phyloP scores from a whole-genome alignment of 2,329 filamentous ascomycete genomes.

The Talaromyces sp. region DNA sequence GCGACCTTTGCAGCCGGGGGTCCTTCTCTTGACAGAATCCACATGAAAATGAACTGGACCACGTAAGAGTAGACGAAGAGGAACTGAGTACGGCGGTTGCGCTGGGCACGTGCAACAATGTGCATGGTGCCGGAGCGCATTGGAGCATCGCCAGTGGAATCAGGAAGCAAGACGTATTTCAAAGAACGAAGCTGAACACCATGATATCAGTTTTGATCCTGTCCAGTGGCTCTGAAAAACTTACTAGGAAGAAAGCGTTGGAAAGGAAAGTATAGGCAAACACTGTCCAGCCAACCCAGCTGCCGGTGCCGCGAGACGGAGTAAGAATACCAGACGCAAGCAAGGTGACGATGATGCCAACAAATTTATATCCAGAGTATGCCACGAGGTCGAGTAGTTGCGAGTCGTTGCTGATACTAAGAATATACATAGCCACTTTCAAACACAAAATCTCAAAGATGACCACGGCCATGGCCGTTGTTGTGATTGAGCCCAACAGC shows the following conservation, averaged over 20 bases:
- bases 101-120: slow-evolving; percentile 75
- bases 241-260: slow-evolving; percentile 89
- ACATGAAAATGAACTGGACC: slow-evolving; percentile 93
- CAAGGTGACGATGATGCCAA: slow-evolving; percentile 88
- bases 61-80: slow-evolving; percentile 91
- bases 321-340: slow-evolving; percentile 71
- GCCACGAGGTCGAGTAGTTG: slow-evolving; percentile 91
- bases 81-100: slow-evolving; percentile 83
- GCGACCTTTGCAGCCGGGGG: slow-evolving; percentile 25
- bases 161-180: slow-evolving; percentile 90
- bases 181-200: slow-evolving; percentile 76
- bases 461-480: slow-evolving; percentile 75
- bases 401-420: slow-evolving; percentile 89
- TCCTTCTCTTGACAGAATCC: slow-evolving; percentile 59
- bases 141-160: slow-evolving; percentile 62
- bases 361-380: slow-evolving; percentile 98
- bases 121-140: slow-evolving; percentile 56
- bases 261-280: slow-evolving; percentile 90
- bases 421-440: slow-evolving; percentile 86
- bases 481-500: slow-evolving; percentile 82
- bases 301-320: slow-evolving; percentile 72
- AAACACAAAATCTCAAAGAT: slow-evolving; percentile 82
- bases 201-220: not conserved
- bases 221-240: slow-evolving; percentile 23
- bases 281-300: slow-evolving; percentile 81